Percentiles rank a stretch among this genome's conserved stretches.
phyloP scores from a whole-genome alignment of 2,329 filamentous ascomycete genomes.

The Sporothrix phasma region DNA sequence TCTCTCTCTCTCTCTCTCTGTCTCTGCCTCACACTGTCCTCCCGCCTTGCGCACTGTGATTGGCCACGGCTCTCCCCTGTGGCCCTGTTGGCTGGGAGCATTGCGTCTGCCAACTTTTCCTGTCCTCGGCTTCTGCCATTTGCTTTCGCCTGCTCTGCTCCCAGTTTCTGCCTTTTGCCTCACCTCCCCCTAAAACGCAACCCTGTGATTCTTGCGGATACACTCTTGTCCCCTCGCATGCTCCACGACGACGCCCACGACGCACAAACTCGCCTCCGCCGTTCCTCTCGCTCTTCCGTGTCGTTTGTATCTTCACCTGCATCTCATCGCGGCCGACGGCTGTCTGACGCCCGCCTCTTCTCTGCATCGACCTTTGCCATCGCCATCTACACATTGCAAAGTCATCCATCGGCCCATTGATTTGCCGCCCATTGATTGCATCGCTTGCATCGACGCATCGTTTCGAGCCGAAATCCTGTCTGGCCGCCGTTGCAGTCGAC shows the following conservation, averaged over 20 bases:
- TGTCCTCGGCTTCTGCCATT: neutral
- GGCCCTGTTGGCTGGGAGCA: neutral
- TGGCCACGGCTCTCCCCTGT: conserved; percentile 1
- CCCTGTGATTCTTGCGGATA: neutral
- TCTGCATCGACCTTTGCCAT: neutral
- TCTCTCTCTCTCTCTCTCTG: too few species aligned
- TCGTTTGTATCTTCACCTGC: conserved; percentile 1
- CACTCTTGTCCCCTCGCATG: neutral
- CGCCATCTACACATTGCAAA: neutral
- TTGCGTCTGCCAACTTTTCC: conserved; percentile 14
- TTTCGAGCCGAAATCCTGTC: neutral
- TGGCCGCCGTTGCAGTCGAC: neutral
- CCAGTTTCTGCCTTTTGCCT: neutral
- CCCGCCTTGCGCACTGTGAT: neutral
- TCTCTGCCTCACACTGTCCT: conserved; percentile 2
- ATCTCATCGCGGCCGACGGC: neutral
- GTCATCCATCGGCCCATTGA: neutral
- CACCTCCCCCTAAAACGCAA: conserved; percentile 2
- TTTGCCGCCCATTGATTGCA: neutral
- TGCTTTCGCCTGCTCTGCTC: neutral
- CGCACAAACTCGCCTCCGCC: neutral
- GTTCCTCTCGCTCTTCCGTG: neutral
- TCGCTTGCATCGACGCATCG: neutral
- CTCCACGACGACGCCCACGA: neutral
- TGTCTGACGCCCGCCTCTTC: neutral